Percentiles rank a stretch among this genome's conserved stretches.
Evolutionary conservation across 306 rosid genomes (phyloP).

Genomic region (Glycine latifolia): DNA sequence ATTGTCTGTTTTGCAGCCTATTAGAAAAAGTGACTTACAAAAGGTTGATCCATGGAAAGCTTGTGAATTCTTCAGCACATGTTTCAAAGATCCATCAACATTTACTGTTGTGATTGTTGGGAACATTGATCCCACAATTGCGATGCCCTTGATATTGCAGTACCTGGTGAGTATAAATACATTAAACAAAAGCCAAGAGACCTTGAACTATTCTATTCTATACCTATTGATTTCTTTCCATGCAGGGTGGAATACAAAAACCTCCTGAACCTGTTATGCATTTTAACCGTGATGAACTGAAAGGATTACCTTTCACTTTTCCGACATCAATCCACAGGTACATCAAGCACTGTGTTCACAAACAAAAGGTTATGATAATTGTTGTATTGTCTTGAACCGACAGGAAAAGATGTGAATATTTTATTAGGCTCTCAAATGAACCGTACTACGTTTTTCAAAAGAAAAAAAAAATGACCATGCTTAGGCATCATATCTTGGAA

Average conservation of each 20-base stretch:
- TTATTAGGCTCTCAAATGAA: slow-evolving; percentile 29
- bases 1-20: slow-evolving; percentile 69
- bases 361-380: slow-evolving; percentile 22
- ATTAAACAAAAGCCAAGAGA: slow-evolving; percentile 38
- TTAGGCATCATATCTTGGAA: slow-evolving; percentile 26
- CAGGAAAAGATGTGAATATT: slow-evolving; percentile 9
- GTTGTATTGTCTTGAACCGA: neutral
- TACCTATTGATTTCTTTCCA: slow-evolving; percentile 45
- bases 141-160: slow-evolving; percentile 89
- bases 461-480: neutral
- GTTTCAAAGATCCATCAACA: slow-evolving; percentile 93
- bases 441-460: slow-evolving; percentile 18
- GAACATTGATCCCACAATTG: slow-evolving; percentile 79
- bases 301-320: slow-evolving; percentile 87
- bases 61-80: slow-evolving; percentile 91
- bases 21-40: slow-evolving; percentile 74
- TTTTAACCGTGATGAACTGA: slow-evolving; percentile 82
- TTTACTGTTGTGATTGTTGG: slow-evolving; percentile 91
- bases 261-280: slow-evolving; percentile 77
- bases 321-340: slow-evolving; percentile 76
- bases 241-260: slow-evolving; percentile 94
- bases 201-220: slow-evolving; percentile 35
- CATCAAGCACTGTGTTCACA: slow-evolving; percentile 38
- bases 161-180: slow-evolving; percentile 72
- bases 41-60: slow-evolving; percentile 90